These are phyloP conservation scores for Cochlearia excelsa DNA, from an alignment of 345 rosid genomes.

Conservation along the genomic window DNA sequence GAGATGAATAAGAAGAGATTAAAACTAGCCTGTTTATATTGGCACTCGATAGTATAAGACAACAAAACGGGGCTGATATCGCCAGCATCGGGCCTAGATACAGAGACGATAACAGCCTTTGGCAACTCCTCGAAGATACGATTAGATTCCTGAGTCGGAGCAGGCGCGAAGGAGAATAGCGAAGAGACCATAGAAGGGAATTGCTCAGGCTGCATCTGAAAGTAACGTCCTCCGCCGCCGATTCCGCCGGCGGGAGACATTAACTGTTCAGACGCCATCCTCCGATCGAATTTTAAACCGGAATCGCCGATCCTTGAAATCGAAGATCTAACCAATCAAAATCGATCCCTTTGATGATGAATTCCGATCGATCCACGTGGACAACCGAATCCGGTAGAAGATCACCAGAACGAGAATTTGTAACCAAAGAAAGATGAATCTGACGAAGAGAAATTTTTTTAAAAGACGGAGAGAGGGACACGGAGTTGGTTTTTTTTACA, in stretches of 20 bases:
- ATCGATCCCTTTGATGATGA: neutral
- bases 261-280: slow-evolving; percentile 78
- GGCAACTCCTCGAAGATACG: slow-evolving; percentile 91
- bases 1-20: neutral
- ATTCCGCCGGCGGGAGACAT: slow-evolving; percentile 44
- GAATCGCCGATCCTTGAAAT: slow-evolving; percentile 2
- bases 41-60: slow-evolving; percentile 78
- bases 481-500: slow-evolving; percentile 21
- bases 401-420: slow-evolving; percentile 4
- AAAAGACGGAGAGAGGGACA: slow-evolving; percentile 28
- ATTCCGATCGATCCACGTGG: slow-evolving; percentile 2
- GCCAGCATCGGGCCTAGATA: slow-evolving; percentile 81
- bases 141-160: slow-evolving; percentile 48
- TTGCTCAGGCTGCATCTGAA: slow-evolving; percentile 73
- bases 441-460: slow-evolving; percentile 18
- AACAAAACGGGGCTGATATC: slow-evolving; percentile 86
- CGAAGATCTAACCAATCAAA: slow-evolving; percentile 16
- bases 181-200: slow-evolving; percentile 51
- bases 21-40: slow-evolving; percentile 72
- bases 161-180: slow-evolving; percentile 50
- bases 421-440: slow-evolving; percentile 11
- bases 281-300: slow-evolving; percentile 3
- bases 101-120: slow-evolving; percentile 62
- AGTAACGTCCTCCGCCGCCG: slow-evolving; percentile 52
- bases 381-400: slow-evolving; percentile 13